Percentiles rank a stretch among this genome's conserved stretches.
These are phyloP conservation scores for Bipolaris oryzae DNA, from an alignment of 2,329 filamentous ascomycete genomes.

Conservation along the genomic window DNA sequence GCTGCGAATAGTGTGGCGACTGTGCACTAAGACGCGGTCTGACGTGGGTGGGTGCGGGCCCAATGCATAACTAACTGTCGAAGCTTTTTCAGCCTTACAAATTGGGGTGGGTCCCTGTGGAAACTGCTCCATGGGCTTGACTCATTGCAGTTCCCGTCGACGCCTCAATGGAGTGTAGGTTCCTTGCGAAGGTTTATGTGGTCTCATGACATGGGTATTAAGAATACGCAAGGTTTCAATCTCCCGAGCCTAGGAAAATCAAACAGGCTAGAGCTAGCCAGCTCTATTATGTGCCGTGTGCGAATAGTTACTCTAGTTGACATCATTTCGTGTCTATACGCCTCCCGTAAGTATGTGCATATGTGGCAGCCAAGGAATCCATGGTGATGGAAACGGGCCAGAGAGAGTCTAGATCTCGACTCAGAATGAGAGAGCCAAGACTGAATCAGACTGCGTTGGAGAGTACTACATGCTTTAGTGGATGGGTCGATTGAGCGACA, in stretches of 20 bases:
- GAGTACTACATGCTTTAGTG: no score
- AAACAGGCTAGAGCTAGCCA: background rate
- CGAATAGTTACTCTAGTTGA: background rate
- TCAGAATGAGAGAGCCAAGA: conserved; percentile 2
- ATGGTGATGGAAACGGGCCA: background rate
- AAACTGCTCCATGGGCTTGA: conserved; percentile 9
- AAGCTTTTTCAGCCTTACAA: conserved; percentile 32
- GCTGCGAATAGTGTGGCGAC: background rate
- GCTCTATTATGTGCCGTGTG: background rate
- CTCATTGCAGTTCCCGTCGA: conserved; percentile 8
- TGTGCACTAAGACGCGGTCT: conserved; percentile 20
- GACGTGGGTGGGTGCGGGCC: conserved; percentile 21
- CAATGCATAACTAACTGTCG: conserved; percentile 12
- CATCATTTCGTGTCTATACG: conserved; percentile 8
- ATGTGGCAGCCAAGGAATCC: background rate
- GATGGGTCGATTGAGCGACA: background rate
- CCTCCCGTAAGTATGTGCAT: background rate
- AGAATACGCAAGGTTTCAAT: background rate
- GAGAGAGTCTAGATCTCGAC: background rate
- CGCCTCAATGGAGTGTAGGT: conserved; percentile 2
- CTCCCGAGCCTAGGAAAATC: background rate
- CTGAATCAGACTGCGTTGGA: background rate
- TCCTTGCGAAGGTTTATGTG: background rate
- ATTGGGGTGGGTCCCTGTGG: conserved; percentile 15
- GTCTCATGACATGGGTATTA: background rate